phyloP scores from a whole-genome alignment of 2,329 filamentous ascomycete genomes.

The Aphanocladium album region DNA sequence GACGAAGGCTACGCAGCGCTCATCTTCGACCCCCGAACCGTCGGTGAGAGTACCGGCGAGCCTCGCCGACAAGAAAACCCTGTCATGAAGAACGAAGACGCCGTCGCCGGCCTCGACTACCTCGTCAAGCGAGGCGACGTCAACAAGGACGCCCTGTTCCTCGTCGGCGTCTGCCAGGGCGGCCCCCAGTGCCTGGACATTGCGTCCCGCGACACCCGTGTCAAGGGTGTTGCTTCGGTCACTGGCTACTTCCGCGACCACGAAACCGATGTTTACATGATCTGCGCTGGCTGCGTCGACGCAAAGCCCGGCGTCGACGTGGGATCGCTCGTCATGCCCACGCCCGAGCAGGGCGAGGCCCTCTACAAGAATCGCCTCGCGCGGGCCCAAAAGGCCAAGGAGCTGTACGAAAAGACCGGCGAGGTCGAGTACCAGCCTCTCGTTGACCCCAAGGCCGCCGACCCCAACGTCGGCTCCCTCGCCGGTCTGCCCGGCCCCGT shows the following conservation, averaged over 20 bases:
- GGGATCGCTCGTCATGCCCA: constrained; percentile 22
- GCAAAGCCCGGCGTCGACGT: constrained; percentile 22
- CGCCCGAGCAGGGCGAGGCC: constrained; percentile 24
- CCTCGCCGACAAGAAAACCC: constrained; percentile 25
- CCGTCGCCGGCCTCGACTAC: constrained; percentile 24
- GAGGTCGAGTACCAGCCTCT: constrained; percentile 25
- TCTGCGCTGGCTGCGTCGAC: constrained; percentile 25
- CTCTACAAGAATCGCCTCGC: constrained; percentile 22
- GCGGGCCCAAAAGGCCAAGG: constrained; percentile 21
- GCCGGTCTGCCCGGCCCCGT: constrained; percentile 25
- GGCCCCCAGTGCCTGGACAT: constrained; percentile 26
- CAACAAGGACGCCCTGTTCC: constrained; percentile 21
- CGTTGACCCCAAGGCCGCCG: constrained; percentile 21
- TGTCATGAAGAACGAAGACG: constrained; percentile 27
- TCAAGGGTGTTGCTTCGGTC: constrained; percentile 20
- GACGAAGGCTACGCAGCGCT: constrained; percentile 27
- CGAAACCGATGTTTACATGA: constrained; percentile 27
- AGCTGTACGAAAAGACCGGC: constrained; percentile 23
- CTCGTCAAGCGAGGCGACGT: constrained; percentile 22
- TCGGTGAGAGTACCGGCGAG: constrained; percentile 25
- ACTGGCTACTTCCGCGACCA: constrained; percentile 25
- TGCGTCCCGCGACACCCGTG: constrained; percentile 23
- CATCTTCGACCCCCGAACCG: constrained; percentile 27
- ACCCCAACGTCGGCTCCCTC: constrained; percentile 18
- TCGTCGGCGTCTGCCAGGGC: constrained; percentile 26